phyloP scores from a whole-genome alignment of 2,329 filamentous ascomycete species.

The Chaetomiaceae sp. region DNA sequence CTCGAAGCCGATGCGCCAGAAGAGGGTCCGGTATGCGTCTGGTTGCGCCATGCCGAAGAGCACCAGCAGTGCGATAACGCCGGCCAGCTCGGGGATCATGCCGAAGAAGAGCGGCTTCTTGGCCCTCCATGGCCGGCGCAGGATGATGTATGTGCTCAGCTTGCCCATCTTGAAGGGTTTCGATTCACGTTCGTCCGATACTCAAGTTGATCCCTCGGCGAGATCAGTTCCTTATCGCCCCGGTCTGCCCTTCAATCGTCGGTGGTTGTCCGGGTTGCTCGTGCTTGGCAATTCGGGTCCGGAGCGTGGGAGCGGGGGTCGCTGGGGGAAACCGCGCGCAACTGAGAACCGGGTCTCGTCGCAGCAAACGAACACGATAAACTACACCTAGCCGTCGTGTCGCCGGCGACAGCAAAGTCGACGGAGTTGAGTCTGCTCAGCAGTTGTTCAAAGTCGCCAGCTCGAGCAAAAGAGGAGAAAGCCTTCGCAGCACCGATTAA shows the following conservation, averaged over 20 bases:
- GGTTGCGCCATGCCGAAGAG: slow-evolving; percentile 69
- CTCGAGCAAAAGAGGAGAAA: slow-evolving; percentile 3
- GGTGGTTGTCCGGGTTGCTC: no score
- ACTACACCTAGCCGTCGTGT: not conserved
- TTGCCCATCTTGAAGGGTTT: slow-evolving; percentile 24
- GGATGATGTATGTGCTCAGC: slow-evolving; percentile 42
- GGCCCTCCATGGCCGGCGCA: slow-evolving; percentile 55
- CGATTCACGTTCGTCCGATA: no score
- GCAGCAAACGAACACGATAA: no score
- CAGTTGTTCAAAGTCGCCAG: not conserved
- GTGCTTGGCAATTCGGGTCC: not conserved
- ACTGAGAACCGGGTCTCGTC: not conserved
- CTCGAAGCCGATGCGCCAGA: slow-evolving; percentile 68
- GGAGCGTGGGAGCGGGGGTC: slow-evolving; percentile 5
- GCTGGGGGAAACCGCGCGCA: no score
- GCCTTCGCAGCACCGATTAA: slow-evolving; percentile 12
- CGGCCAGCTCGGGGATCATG: slow-evolving; percentile 59
- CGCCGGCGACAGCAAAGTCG: slow-evolving; percentile 1
- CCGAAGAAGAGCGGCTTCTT: slow-evolving; percentile 55
- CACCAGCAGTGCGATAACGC: slow-evolving; percentile 59
- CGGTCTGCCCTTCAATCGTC: no score
- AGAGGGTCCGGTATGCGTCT: slow-evolving; percentile 61
- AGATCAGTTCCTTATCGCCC: no score
- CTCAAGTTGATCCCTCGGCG: not conserved
- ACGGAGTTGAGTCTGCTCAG: not conserved